phyloP scores from a whole-genome alignment of 202 grass and related monocot genomes.

The Setaria italica region DNA sequence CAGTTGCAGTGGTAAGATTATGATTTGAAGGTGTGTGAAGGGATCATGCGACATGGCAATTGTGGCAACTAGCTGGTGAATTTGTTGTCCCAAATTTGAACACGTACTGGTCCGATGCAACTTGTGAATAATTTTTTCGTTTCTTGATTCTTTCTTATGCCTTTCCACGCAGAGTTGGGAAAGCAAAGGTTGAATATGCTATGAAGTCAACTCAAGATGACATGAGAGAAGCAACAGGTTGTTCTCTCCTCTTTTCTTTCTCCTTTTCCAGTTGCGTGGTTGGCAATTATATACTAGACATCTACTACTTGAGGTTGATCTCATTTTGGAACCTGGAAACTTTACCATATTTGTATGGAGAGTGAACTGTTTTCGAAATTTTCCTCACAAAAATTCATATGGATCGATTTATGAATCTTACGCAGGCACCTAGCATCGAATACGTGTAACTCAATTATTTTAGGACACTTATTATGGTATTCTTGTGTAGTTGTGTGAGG shows the following conservation, averaged over 20 bases:
- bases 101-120: neutral
- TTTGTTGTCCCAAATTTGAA: slow-evolving; percentile 8
- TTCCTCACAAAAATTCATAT: too few relatives aligned
- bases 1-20: neutral
- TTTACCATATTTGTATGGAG: neutral
- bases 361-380: neutral
- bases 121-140: neutral
- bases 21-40: neutral
- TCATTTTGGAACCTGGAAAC: neutral
- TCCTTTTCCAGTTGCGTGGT: neutral
- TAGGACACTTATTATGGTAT: neutral
- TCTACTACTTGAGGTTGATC: neutral
- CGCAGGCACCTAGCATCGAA: too few relatives aligned
- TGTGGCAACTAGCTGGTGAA: neutral
- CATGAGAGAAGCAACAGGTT: neutral
- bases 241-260: neutral
- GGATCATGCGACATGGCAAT: slow-evolving; percentile 23
- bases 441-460: neutral
- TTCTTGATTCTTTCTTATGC: neutral
- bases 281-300: neutral
- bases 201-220: neutral
- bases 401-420: too few relatives aligned
- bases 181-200: neutral
- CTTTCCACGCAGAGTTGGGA: neutral
- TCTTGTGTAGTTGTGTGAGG: neutral